Percentiles rank a stretch among this genome's conserved stretches.
These are phyloP conservation scores for Ajuga reptans DNA, from an alignment of 305 asterid species.

Conservation along the genomic window DNA sequence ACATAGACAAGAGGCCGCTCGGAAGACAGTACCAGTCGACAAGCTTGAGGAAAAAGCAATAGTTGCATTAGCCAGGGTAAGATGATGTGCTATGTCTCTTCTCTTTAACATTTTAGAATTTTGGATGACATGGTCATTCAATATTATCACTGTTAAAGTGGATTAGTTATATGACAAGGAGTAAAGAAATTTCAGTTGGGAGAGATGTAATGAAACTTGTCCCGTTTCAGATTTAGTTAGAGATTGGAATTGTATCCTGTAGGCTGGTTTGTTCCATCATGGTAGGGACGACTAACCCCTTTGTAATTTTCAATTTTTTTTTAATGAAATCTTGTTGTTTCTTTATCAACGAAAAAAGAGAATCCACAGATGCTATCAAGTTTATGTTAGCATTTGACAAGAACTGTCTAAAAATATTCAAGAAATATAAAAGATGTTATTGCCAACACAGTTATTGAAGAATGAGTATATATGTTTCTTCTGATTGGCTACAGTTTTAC, in stretches of 20 bases:
- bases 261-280: no score
- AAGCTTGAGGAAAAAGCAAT: conserved; percentile 85
- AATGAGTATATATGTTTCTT: conserved; percentile 16
- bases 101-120: neutral
- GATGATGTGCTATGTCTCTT: neutral
- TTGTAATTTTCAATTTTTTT: no score
- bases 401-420: neutral
- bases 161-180: neutral
- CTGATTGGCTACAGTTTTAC: neutral
- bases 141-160: neutral
- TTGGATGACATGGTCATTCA: neutral
- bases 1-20: conserved; percentile 65
- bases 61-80: conserved; percentile 86
- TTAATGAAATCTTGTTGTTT: no score
- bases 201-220: neutral
- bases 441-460: conserved; percentile 9
- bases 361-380: neutral
- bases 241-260: no score
- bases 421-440: neutral
- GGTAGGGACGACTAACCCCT: no score
- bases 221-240: no score
- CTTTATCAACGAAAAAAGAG: no score
- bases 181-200: neutral
- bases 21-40: conserved; percentile 67
- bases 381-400: conserved; percentile 6